Conservation (phyloP, 2,329 filamentous ascomycete genomes). For the Botrytis tulipae region DNA sequence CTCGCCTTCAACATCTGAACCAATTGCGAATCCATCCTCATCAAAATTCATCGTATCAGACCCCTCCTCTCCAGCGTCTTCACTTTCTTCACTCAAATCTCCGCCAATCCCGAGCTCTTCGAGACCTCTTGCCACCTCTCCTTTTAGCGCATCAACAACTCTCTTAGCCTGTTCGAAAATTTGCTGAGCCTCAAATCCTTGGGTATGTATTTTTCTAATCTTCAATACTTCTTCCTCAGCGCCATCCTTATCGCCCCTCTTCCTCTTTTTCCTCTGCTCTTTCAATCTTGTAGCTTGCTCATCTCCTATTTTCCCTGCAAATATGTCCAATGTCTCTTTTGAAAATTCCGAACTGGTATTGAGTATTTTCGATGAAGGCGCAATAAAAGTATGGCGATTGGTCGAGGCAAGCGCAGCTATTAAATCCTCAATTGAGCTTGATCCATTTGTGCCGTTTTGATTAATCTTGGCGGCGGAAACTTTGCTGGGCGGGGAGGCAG, state of each 20-base stretch:
- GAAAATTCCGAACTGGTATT: conserved; percentile 69
- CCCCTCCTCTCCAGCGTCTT: conserved; percentile 41
- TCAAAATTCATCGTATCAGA: conserved; percentile 41
- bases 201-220: conserved; percentile 76
- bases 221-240: conserved; percentile 59
- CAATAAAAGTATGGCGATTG: conserved; percentile 59
- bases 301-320: conserved; percentile 71
- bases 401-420: conserved; percentile 31
- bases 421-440: conserved; percentile 30
- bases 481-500: conserved; percentile 44
- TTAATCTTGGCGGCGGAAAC: conserved; percentile 41
- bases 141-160: conserved; percentile 66
- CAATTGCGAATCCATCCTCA: conserved; percentile 43
- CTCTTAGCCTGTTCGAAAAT: conserved; percentile 92
- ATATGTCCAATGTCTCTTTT: conserved; percentile 76
- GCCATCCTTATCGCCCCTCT: conserved; percentile 56
- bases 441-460: conserved; percentile 19
- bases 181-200: conserved; percentile 84
- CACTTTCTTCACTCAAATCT: conserved; percentile 32
- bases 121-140: conserved; percentile 51
- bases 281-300: conserved; percentile 68
- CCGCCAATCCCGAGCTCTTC: conserved; percentile 38
- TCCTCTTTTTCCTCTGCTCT: conserved; percentile 71
- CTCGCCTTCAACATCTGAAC: conserved; percentile 36
- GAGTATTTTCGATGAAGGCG: conserved; percentile 65